Base-by-base conservation (phyloP, 345 rosid species). In the Eucalyptus regnans region DNA sequence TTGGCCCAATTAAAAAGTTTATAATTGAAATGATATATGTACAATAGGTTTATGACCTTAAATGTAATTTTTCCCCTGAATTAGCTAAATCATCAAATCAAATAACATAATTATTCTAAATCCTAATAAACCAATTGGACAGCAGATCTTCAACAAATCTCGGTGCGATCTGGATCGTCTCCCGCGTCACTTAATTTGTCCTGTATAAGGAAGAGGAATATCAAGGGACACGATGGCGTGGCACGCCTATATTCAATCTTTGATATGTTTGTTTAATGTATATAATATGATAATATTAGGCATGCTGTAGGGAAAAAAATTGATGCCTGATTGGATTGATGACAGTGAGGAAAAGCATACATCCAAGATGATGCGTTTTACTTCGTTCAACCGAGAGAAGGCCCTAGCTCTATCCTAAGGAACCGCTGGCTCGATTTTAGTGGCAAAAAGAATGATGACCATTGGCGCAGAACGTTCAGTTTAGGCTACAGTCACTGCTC, bases 1-100 rank as follows among this genome's bases (percentile, higher is more conserved):
- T 62, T 62, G 17, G 31, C 8, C 33, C 2, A 62, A 12, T 27
- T 62, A 3, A 27, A 62, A 12, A 1, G 1, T 27, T 62, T 3
- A 62, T 12, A 13, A 27, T 13, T 62, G 16, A 62, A 62, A 27
- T 62, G 33, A 27, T 27, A 62, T 27, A 0, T 13, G 4, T 12
- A 62, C 17, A 12, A 29, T 62, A 62, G 16, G 7, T 29, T 62
- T 52, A 52, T 52, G 5, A 52, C 8, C 25, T 52, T 52, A 20
- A 52, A 18, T 52, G 58, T 29, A 27, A 62, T 3, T 27, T 62
- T 27, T 27, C 16, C 15, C 76, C 6, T 2, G 3, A 14, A 64
- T 64, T n/a, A 64, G 76, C 41, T n/a, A n/a, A 64, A 64, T n/a
- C 76, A 64, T 64, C 37, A 64, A 64, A 64, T n/a, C 76, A n/a